Conservation (phyloP, 1,284 basidiomycete genomes). For the Cutaneotrichosporon spelunceum region DNA sequence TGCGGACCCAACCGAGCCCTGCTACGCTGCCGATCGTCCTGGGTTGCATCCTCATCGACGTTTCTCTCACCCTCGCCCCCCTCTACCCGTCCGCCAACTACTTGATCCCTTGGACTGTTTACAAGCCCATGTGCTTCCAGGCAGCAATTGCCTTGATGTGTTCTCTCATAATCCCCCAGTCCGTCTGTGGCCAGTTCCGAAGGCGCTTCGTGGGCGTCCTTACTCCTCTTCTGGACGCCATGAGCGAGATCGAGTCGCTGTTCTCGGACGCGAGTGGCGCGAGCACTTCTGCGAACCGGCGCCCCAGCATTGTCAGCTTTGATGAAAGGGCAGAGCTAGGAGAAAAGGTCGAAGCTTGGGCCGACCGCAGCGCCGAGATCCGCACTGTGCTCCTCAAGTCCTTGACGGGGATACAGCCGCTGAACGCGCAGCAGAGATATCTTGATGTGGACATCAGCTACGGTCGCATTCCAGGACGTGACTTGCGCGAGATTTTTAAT, state of each 20-base stretch:
- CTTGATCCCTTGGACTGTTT: conserved; percentile 40
- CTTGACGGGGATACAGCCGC: conserved; percentile 40
- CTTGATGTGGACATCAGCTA: conserved; percentile 46
- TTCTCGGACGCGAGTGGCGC: conserved; percentile 26
- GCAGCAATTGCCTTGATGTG: conserved; percentile 37
- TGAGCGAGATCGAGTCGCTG: conserved; percentile 36
- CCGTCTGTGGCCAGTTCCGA: conserved; percentile 45
- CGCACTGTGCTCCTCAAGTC: conserved; percentile 35
- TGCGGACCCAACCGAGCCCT: conserved; percentile 47
- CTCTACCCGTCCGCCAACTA: conserved; percentile 38
- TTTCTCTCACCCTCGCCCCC: conserved; percentile 39
- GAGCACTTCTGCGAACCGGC: conserved; percentile 4
- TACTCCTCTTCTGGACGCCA: conserved; percentile 31
- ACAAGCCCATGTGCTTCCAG: conserved; percentile 49
- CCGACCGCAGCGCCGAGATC: conserved; percentile 33
- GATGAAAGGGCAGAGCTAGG: conserved; percentile 9
- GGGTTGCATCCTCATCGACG: conserved; percentile 45
- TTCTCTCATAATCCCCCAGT: conserved; percentile 47
- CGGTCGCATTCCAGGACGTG: conserved; percentile 41
- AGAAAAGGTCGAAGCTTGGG: conserved; percentile 36
- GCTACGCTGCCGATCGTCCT: conserved; percentile 48
- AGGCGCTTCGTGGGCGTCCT: conserved; percentile 39
- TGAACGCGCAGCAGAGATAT: conserved; percentile 45
- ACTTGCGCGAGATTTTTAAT: conserved; percentile 42
- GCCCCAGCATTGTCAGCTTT: not conserved